Percentiles rank a stretch among this genome's conserved stretches.
Evolutionary conservation across 805 yeast species (phyloP).

Genomic region (Kazachstania taianensis): DNA sequence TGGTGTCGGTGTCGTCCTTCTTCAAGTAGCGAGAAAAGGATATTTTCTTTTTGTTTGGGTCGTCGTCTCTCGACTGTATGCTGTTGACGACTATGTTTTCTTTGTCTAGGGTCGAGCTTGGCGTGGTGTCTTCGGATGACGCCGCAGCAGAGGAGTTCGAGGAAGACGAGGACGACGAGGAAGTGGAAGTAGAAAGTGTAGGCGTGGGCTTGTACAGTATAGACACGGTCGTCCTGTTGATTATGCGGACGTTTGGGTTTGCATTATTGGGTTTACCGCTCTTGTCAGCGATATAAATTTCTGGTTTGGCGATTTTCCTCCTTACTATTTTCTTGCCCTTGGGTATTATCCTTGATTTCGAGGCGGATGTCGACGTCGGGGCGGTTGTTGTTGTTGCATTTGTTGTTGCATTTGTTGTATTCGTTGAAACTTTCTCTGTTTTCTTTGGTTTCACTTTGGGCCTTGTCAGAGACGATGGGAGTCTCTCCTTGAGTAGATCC

Average conservation of each 20-base stretch:
- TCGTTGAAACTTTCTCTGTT: no score
- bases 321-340: background rate
- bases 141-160: background rate
- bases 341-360: no score
- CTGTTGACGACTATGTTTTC: background rate
- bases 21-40: constrained; percentile 27
- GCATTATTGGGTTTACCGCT: no score
- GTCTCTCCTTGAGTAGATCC: constrained; percentile 3
- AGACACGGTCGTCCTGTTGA: background rate
- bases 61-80: constrained; percentile 7
- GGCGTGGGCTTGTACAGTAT: no score
- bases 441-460: constrained; percentile 2
- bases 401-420: no score
- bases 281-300: constrained; percentile 6
- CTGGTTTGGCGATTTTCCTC: background rate
- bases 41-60: constrained; percentile 25
- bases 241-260: no score
- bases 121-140: background rate
- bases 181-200: background rate
- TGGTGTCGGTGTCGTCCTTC: constrained; percentile 16
- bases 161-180: background rate
- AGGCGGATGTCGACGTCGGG: no score
- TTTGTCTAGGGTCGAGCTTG: background rate
- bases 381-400: no score
- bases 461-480: constrained; percentile 5